Evolutionary conservation across 257 asterid species (phyloP).

Genomic region (Fraxinus quadrangulata): DNA sequence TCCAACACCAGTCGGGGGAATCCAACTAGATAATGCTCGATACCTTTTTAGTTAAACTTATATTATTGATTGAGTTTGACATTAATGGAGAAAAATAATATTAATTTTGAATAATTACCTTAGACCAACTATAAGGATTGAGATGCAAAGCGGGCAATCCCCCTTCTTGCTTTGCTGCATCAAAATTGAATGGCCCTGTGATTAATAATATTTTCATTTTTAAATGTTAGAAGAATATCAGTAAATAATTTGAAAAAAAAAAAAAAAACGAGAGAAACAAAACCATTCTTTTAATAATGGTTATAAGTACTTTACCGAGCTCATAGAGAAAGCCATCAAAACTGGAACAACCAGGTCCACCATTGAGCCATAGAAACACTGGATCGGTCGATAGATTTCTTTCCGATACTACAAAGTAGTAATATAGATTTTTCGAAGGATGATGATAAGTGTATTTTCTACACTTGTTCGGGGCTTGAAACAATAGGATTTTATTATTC

Average conservation of each 20-base stretch:
- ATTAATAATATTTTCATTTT: conserved; percentile 1
- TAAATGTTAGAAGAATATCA: background rate
- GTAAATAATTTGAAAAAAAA: background rate
- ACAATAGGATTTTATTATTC: no score
- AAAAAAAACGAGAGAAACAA: background rate
- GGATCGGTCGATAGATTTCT: conserved; percentile 48
- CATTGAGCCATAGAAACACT: conserved; percentile 65
- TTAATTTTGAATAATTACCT: conserved; percentile 32
- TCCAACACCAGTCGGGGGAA: conserved; percentile 68
- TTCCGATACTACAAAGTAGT: conserved; percentile 62
- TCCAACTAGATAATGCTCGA: conserved; percentile 62
- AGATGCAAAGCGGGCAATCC: conserved; percentile 56
- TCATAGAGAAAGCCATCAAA: conserved; percentile 71
- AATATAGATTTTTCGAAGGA: conserved; percentile 50
- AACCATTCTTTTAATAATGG: no score
- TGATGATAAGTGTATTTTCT: no score
- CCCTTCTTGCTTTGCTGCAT: conserved; percentile 40
- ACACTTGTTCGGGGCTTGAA: no score
- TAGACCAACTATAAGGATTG: conserved; percentile 60
- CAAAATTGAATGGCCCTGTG: conserved; percentile 65
- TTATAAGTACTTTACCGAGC: conserved; percentile 37
- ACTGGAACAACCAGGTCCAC: conserved; percentile 73
- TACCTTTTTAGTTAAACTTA: conserved; percentile 24
- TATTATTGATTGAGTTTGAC: no score
- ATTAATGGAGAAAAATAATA: no score